A percentile compares a stretch with the other conserved stretches of the same genome.
phyloP scores from a whole-genome alignment of 352 stramenopile species.

The Phytopythium montanum region DNA sequence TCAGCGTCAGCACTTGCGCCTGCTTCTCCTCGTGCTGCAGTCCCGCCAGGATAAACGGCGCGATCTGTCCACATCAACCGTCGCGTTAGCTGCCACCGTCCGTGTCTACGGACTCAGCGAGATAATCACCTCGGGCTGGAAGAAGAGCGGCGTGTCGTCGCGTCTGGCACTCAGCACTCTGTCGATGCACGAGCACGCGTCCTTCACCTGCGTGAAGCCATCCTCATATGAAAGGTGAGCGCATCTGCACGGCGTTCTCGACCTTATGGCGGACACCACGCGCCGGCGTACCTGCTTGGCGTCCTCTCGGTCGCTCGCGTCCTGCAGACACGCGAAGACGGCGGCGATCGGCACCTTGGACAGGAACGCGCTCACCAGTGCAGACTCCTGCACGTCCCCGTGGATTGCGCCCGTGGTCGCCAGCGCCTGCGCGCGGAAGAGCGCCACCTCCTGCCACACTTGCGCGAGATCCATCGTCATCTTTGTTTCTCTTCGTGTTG shows the following conservation, averaged over 20 bases:
- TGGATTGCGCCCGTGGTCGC: constrained; percentile 45
- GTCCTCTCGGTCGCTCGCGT: constrained; percentile 62
- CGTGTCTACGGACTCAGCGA: constrained; percentile 4
- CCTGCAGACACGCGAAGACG: constrained; percentile 75
- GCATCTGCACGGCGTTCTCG: not conserved
- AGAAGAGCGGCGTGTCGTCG: constrained; percentile 58
- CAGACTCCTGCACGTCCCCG: constrained; percentile 35
- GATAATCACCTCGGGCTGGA: constrained; percentile 51
- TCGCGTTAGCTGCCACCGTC: not conserved
- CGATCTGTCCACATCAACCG: constrained; percentile 34
- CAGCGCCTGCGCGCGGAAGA: constrained; percentile 62
- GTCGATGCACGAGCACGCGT: constrained; percentile 73
- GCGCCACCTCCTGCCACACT: constrained; percentile 52
- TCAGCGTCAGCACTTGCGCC: constrained; percentile 57
- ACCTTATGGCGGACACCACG: not conserved
- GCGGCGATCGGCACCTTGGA: constrained; percentile 52
- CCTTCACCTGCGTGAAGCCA: constrained; percentile 40
- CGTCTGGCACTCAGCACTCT: constrained; percentile 56
- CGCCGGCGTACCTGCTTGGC: constrained; percentile 41
- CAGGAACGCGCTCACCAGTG: constrained; percentile 61
- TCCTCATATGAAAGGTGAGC: not conserved
- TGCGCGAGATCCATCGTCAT: constrained; percentile 32
- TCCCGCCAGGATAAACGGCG: constrained; percentile 69
- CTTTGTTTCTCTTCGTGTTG: too few relatives aligned
- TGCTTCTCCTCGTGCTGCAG: constrained; percentile 57